Conservation (phyloP, 2,329 filamentous ascomycete species). For the Xenoacremonium recifei region DNA sequence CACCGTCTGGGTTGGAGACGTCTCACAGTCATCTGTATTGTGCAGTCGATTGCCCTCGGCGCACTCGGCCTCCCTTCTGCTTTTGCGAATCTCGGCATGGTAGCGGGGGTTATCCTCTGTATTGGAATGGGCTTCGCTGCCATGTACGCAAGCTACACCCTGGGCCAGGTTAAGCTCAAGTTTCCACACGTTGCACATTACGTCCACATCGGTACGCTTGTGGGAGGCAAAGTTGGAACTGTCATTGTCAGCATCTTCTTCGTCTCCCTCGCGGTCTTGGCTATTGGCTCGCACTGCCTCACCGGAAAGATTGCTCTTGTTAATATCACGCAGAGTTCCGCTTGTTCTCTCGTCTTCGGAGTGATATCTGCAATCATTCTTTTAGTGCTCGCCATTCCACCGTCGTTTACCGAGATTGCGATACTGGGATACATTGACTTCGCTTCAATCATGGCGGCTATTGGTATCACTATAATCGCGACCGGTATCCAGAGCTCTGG, state of each 20-base stretch:
- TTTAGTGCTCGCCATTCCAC: conserved; percentile 38
- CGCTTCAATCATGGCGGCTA: conserved; percentile 44
- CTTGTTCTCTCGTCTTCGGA: conserved; percentile 39
- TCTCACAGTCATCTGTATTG: conserved; percentile 23
- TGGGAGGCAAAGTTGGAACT: conserved; percentile 55
- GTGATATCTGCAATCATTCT: conserved; percentile 38
- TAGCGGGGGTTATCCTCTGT: conserved; percentile 35
- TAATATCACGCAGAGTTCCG: conserved; percentile 51
- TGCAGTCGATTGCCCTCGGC: conserved; percentile 22
- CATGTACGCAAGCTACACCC: conserved; percentile 39
- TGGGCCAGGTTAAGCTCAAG: conserved; percentile 41
- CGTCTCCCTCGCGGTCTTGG: conserved; percentile 60
- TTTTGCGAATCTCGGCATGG: conserved; percentile 24
- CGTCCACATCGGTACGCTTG: conserved; percentile 59
- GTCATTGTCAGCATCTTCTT: conserved; percentile 58
- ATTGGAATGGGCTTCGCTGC: conserved; percentile 36
- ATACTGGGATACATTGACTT: conserved; percentile 30
- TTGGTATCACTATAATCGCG: conserved; percentile 61
- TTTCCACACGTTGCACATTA: conserved; percentile 58
- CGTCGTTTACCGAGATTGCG: conserved; percentile 40
- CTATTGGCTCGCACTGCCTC: conserved; percentile 65
- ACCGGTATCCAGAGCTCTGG: conserved; percentile 44
- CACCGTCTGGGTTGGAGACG: conserved; percentile 24
- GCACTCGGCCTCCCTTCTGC: conserved; percentile 22
- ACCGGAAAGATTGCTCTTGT: conserved; percentile 66